These are phyloP conservation scores for Cephalotrichum gorgonifer DNA, from an alignment of 2,329 filamentous ascomycete species.

Conservation along the genomic window DNA sequence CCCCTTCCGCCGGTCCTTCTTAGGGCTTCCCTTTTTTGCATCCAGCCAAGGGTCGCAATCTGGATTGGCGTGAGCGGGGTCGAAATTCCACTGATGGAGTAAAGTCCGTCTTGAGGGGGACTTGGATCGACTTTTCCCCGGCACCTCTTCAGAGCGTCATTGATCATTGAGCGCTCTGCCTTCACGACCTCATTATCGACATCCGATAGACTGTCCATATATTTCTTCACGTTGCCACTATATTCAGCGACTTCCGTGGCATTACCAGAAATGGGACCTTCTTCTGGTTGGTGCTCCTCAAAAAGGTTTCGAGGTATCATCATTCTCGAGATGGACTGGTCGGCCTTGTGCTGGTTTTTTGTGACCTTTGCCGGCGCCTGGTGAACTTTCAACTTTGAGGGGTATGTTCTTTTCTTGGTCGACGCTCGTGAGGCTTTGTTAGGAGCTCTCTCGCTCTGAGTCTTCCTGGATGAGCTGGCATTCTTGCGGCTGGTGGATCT, in stretches of 20 bases:
- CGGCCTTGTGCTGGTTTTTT: not conserved
- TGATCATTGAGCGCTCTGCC: not conserved
- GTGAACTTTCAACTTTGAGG: too few relatives aligned
- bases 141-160: not conserved
- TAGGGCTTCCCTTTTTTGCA: not conserved
- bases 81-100: not conserved
- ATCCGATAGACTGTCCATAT: not conserved
- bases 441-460: too few relatives aligned
- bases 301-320: not conserved
- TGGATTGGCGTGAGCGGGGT: not conserved
- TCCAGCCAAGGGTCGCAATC: not conserved
- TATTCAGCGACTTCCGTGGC: not conserved
- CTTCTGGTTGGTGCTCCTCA: not conserved
- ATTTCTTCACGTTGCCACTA: not conserved
- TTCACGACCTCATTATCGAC: not conserved
- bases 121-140: not conserved
- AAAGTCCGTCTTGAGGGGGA: not conserved
- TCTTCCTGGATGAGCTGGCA: too few relatives aligned
- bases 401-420: too few relatives aligned
- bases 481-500: too few relatives aligned
- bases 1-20: slow-evolving; percentile 34
- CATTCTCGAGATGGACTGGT: not conserved
- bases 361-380: too few relatives aligned
- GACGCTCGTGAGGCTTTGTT: too few relatives aligned
- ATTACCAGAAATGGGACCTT: not conserved